phyloP scores from a whole-genome alignment of 768 basidiomycete species.

The Pulveroboletus sp. region DNA sequence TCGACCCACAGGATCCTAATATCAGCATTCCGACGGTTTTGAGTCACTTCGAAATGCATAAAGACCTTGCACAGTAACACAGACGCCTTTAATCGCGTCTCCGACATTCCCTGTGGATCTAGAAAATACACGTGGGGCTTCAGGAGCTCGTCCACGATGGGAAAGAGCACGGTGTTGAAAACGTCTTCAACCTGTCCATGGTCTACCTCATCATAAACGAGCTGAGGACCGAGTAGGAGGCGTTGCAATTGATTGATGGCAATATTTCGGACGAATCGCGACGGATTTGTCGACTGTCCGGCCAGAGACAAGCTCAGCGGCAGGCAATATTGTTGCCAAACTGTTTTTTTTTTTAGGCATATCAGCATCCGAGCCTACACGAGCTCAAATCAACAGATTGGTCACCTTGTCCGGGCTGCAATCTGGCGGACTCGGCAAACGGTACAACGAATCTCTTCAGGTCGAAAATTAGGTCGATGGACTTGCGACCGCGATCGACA shows the following conservation, averaged over 20 bases:
- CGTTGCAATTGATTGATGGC: conserved; percentile 82
- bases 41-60: conserved; percentile 84
- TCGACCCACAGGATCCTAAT: conserved; percentile 80
- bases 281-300: conserved; percentile 77
- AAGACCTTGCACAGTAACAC: conserved; percentile 94
- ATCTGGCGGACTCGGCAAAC: conserved; percentile 48
- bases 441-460: conserved; percentile 61
- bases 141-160: conserved; percentile 85
- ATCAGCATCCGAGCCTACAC: conserved; percentile 3
- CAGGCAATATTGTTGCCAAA: conserved; percentile 73
- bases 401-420: conserved; percentile 33
- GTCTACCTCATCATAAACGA: conserved; percentile 55
- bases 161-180: conserved; percentile 87
- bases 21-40: conserved; percentile 54
- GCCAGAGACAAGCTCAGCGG: conserved; percentile 70
- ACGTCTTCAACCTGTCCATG: conserved; percentile 69
- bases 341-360: conserved; percentile 37
- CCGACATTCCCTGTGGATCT: conserved; percentile 85
- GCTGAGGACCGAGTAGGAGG: conserved; percentile 71
- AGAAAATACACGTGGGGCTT: conserved; percentile 74
- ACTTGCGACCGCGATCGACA: conserved; percentile 75
- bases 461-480: conserved; percentile 75
- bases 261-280: conserved; percentile 77
- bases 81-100: conserved; percentile 82
- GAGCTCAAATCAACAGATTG: conserved; percentile 2